phyloP scores from a whole-genome alignment of 2,329 filamentous ascomycete species.

The Ophioceras dolichostomum region DNA sequence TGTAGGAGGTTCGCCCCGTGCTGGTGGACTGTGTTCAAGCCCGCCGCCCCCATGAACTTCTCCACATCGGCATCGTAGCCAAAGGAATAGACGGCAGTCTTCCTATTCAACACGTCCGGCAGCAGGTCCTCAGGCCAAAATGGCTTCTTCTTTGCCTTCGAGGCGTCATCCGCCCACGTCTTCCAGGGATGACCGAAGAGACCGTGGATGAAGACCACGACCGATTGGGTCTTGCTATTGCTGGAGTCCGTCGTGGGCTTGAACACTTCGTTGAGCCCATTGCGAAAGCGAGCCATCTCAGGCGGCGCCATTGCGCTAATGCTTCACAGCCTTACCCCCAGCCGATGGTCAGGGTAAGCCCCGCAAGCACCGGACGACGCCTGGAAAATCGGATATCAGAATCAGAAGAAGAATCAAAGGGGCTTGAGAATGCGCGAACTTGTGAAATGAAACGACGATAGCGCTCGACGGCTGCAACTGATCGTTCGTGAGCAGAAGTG shows the following conservation, averaged over 20 bases:
- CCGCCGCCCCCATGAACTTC: background rate
- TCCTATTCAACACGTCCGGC: background rate
- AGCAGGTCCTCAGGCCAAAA: background rate
- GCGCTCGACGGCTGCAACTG: too few relatives aligned
- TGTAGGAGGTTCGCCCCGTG: background rate
- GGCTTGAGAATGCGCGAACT: too few relatives aligned
- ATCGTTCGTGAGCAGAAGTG: too few relatives aligned
- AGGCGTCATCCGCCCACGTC: background rate
- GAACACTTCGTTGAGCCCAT: background rate
- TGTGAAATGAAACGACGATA: too few relatives aligned
- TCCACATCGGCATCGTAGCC: background rate
- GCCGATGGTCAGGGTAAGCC: too few relatives aligned
- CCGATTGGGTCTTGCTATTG: too few relatives aligned
- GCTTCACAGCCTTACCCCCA: too few relatives aligned
- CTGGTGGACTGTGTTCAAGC: background rate
- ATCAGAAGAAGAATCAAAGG: too few relatives aligned
- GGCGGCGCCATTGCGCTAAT: too few relatives aligned
- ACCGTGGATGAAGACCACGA: background rate
- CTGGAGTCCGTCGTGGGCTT: too few relatives aligned
- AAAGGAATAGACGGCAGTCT: background rate
- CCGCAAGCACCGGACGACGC: too few relatives aligned
- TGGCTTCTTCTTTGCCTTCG: background rate
- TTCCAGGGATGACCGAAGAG: background rate
- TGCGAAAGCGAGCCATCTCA: background rate
- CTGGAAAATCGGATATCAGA: too few relatives aligned